Conservation (phyloP, 306 rosid species). For the Glycyrrhiza uralensis region DNA sequence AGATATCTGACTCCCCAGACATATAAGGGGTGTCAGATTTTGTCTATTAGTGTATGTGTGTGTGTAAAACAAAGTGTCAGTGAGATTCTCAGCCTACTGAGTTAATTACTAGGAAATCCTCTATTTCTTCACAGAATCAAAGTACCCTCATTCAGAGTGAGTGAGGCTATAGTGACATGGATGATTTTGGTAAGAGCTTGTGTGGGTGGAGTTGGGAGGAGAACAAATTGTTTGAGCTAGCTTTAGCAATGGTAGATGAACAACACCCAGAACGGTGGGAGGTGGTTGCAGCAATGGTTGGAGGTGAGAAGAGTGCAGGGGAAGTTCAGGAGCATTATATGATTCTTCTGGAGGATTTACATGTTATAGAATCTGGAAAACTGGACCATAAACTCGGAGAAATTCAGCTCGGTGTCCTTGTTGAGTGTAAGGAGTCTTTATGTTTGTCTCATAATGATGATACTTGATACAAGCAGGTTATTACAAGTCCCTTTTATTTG, state of each 20-base stretch:
- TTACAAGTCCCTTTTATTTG: not conserved
- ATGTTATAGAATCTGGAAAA: conserved; percentile 60
- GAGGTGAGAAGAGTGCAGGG: conserved; percentile 70
- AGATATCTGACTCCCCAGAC: conserved; percentile 14
- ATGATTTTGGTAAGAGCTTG: conserved; percentile 31
- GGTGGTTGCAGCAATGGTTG: conserved; percentile 59
- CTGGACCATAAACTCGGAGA: conserved; percentile 51
- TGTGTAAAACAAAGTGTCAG: conserved; percentile 7
- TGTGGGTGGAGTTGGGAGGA: conserved; percentile 82
- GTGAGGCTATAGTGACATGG: conserved; percentile 31
- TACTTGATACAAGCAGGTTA: conserved; percentile 21
- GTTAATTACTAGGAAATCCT: conserved; percentile 16
- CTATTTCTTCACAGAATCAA: conserved; percentile 12
- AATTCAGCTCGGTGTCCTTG: conserved; percentile 28
- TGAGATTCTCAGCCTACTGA: conserved; percentile 1
- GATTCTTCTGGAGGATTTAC: conserved; percentile 68
- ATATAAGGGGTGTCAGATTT: conserved; percentile 24
- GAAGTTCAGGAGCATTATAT: conserved; percentile 64
- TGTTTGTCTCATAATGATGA: conserved; percentile 34
- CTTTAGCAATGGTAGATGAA: conserved; percentile 70
- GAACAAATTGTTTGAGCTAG: conserved; percentile 78
- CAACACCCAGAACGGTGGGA: conserved; percentile 65
- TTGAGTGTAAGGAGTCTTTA: conserved; percentile 26
- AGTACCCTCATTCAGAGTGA: not conserved
- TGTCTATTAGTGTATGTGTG: conserved; percentile 1